A percentile compares a stretch with the other conserved stretches of the same genome.
Evolutionary conservation across 2,329 filamentous ascomycete genomes (phyloP).

Genomic region (Xylariales sp.): DNA sequence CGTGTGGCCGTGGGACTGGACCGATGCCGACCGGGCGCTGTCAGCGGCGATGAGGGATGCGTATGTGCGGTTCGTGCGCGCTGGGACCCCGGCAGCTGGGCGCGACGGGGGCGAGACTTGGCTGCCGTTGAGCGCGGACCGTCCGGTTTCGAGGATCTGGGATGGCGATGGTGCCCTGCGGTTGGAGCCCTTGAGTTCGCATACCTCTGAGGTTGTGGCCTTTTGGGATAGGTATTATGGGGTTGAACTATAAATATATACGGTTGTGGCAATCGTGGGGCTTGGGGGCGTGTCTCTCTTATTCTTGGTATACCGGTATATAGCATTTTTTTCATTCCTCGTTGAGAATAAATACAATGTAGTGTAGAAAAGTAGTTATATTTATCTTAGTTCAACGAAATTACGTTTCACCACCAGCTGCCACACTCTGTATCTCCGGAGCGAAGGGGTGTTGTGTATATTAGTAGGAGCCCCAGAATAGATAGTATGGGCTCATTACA

Average conservation of each 20-base stretch:
- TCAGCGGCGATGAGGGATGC: conserved; percentile 27
- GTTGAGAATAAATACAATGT: no score
- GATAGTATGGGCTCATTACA: no score
- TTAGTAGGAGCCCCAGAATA: no score
- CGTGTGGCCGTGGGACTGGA: conserved; percentile 34
- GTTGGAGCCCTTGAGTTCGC: conserved; percentile 1
- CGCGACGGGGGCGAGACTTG: conserved; percentile 9
- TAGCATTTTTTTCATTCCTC: no score
- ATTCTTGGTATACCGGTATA: no score
- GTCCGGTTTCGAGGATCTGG: conserved; percentile 26
- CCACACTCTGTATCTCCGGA: no score
- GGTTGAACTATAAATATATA: conserved; percentile 12
- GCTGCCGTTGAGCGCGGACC: conserved; percentile 12
- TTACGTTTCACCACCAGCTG: background rate
- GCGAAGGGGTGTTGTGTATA: no score
- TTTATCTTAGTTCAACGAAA: background rate
- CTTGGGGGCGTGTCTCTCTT: no score
- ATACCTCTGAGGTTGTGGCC: conserved; percentile 4
- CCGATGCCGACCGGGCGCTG: conserved; percentile 27
- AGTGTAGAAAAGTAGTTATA: background rate
- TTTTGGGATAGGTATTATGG: conserved; percentile 35
- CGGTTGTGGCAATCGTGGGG: no score
- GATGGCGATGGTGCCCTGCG: conserved; percentile 8
- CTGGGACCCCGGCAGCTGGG: conserved; percentile 20
- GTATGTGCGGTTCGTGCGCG: conserved; percentile 25